A percentile compares a stretch with the other conserved stretches of the same genome.
Evolutionary conservation across 2,329 filamentous ascomycete species (phyloP).

Genomic region (Neofusicoccum kwambonambiense): DNA sequence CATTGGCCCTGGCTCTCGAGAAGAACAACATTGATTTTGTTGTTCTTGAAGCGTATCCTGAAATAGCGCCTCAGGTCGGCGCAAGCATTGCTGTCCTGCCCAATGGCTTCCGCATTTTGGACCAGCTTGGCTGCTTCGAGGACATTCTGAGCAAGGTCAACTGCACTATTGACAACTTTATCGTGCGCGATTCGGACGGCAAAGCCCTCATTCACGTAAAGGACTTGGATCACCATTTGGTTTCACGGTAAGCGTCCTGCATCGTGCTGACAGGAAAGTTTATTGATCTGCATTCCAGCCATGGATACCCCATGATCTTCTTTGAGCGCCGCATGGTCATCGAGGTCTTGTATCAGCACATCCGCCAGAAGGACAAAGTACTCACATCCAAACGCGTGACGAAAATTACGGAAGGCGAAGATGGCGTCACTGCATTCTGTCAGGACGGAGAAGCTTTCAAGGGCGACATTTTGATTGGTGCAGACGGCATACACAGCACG

Average conservation of each 20-base stretch:
- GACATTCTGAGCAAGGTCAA: not conserved
- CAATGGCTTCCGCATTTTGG: slow-evolving; percentile 24
- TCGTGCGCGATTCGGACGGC: not conserved
- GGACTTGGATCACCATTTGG: not conserved
- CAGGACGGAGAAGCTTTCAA: slow-evolving; percentile 10
- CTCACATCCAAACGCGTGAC: slow-evolving; percentile 14
- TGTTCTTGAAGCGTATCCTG: slow-evolving; percentile 23
- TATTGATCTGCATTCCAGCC: not conserved
- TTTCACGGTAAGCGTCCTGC: not conserved
- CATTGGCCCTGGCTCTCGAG: slow-evolving; percentile 7
- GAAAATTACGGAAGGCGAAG: not conserved
- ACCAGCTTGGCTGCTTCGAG: slow-evolving; percentile 25
- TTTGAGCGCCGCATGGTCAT: slow-evolving; percentile 17
- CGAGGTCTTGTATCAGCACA: slow-evolving; percentile 25
- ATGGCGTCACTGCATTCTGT: not conserved
- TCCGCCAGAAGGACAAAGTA: slow-evolving; percentile 25
- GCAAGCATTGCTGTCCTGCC: slow-evolving; percentile 24
- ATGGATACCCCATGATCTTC: slow-evolving; percentile 20
- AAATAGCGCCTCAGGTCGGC: slow-evolving; percentile 24
- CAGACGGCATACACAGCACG: slow-evolving; percentile 12
- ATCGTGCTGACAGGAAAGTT: too few species aligned
- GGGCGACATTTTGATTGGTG: slow-evolving; percentile 10
- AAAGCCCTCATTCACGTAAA: not conserved
- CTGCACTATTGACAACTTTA: not conserved
- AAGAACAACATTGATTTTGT: slow-evolving; percentile 8